Percentiles rank a stretch among this genome's conserved stretches.
Conservation (phyloP, 768 basidiomycete species). For the Lenzites betulinus region DNA sequence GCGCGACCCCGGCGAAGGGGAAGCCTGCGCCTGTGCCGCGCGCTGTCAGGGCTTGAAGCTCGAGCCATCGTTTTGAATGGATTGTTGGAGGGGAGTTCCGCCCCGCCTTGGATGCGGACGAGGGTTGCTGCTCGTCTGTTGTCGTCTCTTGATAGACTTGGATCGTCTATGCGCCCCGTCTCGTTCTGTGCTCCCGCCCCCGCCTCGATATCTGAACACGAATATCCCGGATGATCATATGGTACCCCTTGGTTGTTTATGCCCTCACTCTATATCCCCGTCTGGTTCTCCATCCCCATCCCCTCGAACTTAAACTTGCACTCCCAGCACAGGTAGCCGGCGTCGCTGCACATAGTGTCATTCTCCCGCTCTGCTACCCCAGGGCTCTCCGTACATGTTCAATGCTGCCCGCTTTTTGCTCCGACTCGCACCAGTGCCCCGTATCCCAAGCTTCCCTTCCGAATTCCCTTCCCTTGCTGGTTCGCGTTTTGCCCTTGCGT, state of each 20-base stretch:
- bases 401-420: no score
- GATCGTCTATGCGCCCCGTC: no score
- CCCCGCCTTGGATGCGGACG: no score
- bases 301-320: background rate
- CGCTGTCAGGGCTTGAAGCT: constrained; percentile 22
- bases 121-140: no score
- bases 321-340: constrained; percentile 9
- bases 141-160: no score
- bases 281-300: background rate
- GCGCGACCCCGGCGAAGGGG: constrained; percentile 12
- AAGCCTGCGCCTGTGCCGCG: constrained; percentile 13
- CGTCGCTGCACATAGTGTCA: constrained; percentile 1
- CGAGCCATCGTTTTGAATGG: no score
- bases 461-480: no score
- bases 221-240: constrained; percentile 1
- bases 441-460: no score
- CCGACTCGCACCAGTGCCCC: no score
- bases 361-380: background rate
- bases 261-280: constrained; percentile 13
- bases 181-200: background rate
- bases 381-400: no score
- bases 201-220: constrained; percentile 8
- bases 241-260: constrained; percentile 19
- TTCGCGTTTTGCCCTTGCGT: no score
- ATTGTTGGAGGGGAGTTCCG: no score